Evolutionary conservation across 1,284 basidiomycete genomes (phyloP).

Genomic region (Sanghuangporus weigelae): DNA sequence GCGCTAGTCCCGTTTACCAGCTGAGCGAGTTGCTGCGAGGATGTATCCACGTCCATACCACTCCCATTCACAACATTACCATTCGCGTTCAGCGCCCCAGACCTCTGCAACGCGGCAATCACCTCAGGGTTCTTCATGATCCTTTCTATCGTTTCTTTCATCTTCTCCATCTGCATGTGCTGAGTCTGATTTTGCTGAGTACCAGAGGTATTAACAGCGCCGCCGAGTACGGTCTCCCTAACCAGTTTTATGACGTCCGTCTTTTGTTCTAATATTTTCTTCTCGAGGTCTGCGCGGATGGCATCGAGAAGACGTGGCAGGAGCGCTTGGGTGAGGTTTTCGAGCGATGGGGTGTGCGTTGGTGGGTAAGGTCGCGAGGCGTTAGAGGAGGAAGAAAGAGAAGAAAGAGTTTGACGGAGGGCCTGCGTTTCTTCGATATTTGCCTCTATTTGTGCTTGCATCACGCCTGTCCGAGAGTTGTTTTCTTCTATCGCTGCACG

Average conservation of each 20-base stretch:
- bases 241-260: constrained; percentile 6
- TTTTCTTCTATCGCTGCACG: not conserved
- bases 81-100: not conserved
- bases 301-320: constrained; percentile 10
- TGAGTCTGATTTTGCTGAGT: not conserved
- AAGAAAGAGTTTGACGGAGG: not conserved
- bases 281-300: constrained; percentile 1
- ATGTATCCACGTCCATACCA: not conserved
- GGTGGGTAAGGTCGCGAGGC: not conserved
- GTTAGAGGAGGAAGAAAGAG: not conserved
- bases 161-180: not conserved
- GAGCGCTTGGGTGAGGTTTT: constrained; percentile 4
- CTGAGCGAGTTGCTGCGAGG: not conserved
- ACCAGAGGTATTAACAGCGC: not conserved
- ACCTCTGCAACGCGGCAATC: not conserved
- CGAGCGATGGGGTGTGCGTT: constrained; percentile 2
- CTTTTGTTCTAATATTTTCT: not conserved
- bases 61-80: not conserved
- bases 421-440: constrained; percentile 5
- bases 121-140: constrained; percentile 3
- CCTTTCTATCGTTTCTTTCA: constrained; percentile 5
- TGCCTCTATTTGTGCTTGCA: constrained; percentile 1
- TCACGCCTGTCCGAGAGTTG: not conserved
- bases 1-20: not conserved
- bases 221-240: not conserved